Conservation (phyloP, 108 stramenopile genomes). For the Nitzschia sp. region DNA sequence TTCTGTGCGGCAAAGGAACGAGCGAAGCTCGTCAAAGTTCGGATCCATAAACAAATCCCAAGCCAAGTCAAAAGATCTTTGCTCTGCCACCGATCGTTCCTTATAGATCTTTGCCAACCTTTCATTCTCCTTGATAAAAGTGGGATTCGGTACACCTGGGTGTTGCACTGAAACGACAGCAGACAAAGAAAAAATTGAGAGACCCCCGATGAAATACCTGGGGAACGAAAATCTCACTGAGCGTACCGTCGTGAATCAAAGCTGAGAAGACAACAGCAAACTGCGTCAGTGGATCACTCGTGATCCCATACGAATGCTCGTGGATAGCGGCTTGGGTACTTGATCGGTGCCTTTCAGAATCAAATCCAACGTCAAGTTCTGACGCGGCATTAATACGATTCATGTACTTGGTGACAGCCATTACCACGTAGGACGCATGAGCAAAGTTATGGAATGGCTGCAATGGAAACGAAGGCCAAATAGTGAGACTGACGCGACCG, state of each 20-base stretch:
- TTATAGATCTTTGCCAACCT: slow-evolving; percentile 19
- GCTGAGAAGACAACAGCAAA: too few relatives aligned
- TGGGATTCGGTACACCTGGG: slow-evolving; percentile 21
- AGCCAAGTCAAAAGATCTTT: slow-evolving; percentile 26
- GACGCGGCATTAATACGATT: background rate
- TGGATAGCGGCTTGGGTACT: slow-evolving; percentile 5
- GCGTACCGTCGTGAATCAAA: too few relatives aligned
- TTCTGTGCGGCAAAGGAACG: slow-evolving; percentile 14
- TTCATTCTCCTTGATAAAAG: slow-evolving; percentile 29
- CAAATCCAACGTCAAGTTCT: background rate
- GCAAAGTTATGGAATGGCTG: too few relatives aligned
- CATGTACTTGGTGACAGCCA: too few relatives aligned
- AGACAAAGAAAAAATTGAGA: too few relatives aligned
- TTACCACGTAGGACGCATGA: too few relatives aligned
- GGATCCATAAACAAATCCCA: slow-evolving; percentile 36
- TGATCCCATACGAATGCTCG: slow-evolving; percentile 20
- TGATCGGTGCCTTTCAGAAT: background rate
- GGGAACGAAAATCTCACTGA: too few relatives aligned
- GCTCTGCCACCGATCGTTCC: slow-evolving; percentile 33
- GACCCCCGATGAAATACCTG: too few relatives aligned
- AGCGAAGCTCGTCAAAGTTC: slow-evolving; percentile 15
- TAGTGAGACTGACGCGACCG: too few relatives aligned
- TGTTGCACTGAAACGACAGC: too few relatives aligned
- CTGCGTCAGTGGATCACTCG: too few relatives aligned
- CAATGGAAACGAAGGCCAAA: too few relatives aligned